A percentile compares a stretch with the other conserved stretches of the same genome.
Conservation (phyloP, 176 grass and related monocot genomes). For the Cymbopogon citratus region DNA sequence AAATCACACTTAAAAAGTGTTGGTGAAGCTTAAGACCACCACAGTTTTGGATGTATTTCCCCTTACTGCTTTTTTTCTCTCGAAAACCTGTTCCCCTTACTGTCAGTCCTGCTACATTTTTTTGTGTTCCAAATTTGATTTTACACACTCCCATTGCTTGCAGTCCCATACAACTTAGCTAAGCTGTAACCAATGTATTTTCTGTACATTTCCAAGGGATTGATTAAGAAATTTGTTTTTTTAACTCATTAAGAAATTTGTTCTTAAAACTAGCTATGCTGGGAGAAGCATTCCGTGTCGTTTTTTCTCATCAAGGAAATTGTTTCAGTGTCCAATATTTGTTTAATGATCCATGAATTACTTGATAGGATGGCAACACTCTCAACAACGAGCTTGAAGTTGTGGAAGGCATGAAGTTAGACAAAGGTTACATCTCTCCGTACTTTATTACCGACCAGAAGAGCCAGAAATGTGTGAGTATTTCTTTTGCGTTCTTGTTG, state of each 20-base stretch:
- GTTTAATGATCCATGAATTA: constrained; percentile 1
- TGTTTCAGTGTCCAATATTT: not conserved
- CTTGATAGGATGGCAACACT: constrained; percentile 82
- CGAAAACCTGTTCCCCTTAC: not conserved
- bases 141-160: not conserved
- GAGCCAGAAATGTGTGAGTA: constrained; percentile 97
- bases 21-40: not conserved
- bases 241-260: not conserved
- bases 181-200: not conserved
- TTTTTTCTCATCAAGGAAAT: not conserved
- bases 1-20: not conserved
- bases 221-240: not conserved
- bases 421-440: constrained; percentile 94
- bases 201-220: not conserved
- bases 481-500: not conserved
- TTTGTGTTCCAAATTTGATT: constrained; percentile 2
- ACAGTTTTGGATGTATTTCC: not conserved
- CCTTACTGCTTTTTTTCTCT: not conserved
- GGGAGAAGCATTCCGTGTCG: not conserved
- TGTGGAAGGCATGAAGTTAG: constrained; percentile 95
- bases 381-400: constrained; percentile 93
- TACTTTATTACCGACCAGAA: constrained; percentile 88
- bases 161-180: not conserved
- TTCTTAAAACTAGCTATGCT: not conserved
- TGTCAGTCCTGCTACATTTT: not conserved